Base-by-base conservation (phyloP, 306 rosid species). In the Vigna nakashimae region DNA sequence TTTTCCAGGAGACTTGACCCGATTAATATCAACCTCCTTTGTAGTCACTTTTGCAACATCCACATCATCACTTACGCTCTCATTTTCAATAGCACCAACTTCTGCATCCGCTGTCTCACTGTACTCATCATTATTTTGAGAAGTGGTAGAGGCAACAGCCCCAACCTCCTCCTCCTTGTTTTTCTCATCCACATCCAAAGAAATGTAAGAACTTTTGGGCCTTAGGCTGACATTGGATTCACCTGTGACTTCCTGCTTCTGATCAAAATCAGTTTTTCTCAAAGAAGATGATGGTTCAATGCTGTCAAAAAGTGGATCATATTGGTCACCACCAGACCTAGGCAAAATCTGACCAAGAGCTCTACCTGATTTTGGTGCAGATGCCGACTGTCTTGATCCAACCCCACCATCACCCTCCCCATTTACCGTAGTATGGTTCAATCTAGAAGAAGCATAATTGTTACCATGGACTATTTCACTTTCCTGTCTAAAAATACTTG, bases 101-200 rank as follows among this genome's bases (percentile, higher is more conserved):
- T 92, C 98, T 53, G 96, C 98, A 80, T 92, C 99, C 43, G 88
- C 98, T 52, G 93, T 89, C 88, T 92, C 97, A 67, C 98, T 97
- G 84, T 86, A 92, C 78, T 89, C 98, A 81, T 89, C 98, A 77
- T 90, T 88, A 64, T 87, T 89, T 57, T 83, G 84, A 74, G 98
- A 92, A 12, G 92, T 80, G 70, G 97, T 88, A 56, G 98, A 95
- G 76, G 90, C 89, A 82, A 79, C 90, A 78, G 89, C 87, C 18
- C 82, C 92, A 73, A 85, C 83, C 76, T 87, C 91, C 69, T 80
- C 78, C 55, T 73, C 60, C 80, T 82, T 81, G 71, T 79, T 78
- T 74, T 87, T 84, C 90, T 94, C 96, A 78, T 89, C 93, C 69
- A 51, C 71, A 77, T 86, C 86, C 82, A 87, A 83, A 15, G 85